These are phyloP conservation scores for Mucor racemosus DNA, from an alignment of 371 early-diverging fungal genomes.

Conservation along the genomic window DNA sequence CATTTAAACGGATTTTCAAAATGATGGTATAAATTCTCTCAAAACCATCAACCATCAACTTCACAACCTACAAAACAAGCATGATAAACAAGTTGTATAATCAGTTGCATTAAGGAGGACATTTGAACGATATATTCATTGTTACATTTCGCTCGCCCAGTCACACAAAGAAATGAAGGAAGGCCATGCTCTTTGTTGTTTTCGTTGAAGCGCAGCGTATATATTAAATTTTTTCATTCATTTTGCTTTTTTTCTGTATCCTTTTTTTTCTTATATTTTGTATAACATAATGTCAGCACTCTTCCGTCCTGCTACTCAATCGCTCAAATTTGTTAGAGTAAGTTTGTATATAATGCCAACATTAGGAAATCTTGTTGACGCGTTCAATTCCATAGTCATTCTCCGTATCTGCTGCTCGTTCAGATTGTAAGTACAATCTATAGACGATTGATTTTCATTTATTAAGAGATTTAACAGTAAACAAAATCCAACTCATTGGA, in stretches of 20 bases:
- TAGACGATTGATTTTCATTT: neutral
- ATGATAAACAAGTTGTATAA: neutral
- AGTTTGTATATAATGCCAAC: neutral
- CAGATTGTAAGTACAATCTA: conserved; percentile 24
- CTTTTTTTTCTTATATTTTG: neutral
- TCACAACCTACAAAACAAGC: too few species aligned
- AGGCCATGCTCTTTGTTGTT: neutral
- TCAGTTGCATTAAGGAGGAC: neutral
- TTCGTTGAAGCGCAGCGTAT: conserved; percentile 5
- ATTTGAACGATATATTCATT: neutral
- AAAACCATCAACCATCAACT: too few species aligned
- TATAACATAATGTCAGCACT: conserved; percentile 25
- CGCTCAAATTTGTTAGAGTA: conserved; percentile 31
- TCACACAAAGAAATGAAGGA: conserved; percentile 1
- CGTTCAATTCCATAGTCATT: conserved; percentile 26
- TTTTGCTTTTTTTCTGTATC: neutral
- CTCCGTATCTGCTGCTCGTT: conserved; percentile 32
- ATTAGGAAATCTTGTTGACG: neutral
- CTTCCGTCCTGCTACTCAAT: conserved; percentile 19
- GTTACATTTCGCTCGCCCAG: neutral
- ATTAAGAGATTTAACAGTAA: conserved; percentile 29
- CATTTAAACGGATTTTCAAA: too few species aligned
- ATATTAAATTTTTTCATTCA: neutral
- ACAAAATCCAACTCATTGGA: conserved; percentile 63
- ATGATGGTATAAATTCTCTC: too few species aligned